Evolutionary conservation across 1,139 yeast species (phyloP), one percentile per base, ranked within the genome.

Genomic region (Debaryomyces singareniensis): DNA sequence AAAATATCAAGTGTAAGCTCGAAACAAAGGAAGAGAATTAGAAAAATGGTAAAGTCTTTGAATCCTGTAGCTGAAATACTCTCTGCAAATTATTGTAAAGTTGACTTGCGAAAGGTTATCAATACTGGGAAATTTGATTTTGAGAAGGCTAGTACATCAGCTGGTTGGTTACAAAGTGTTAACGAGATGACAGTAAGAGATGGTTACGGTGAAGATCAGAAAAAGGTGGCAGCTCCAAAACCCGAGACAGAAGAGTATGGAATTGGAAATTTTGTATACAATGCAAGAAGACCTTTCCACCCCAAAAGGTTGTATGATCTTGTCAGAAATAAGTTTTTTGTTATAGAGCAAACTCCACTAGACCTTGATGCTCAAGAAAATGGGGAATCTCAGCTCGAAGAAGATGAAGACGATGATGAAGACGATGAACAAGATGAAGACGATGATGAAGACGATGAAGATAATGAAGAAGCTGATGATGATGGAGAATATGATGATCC

Each of bases 161-260:
- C 71, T 5, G 71, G 71, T 3, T 65, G 71, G 71, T 45, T 65
- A 28, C 63, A 58, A 34, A 60, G 68, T 37, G 47, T 65, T 15
- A 53, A 62, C 31, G 69, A 63, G 36, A 59, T 63, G 61, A 54
- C 45, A 0, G 20, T 49, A 4, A 48, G 65, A 35, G 58, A 60
- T 16, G 66, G 64, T 3, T 55, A 43, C 38, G 65, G 64, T 3
- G 43, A 40, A 13, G 44, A 48, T 26, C 36, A 38, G 2, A 37
- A 40, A 13, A 29, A 42, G 16, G 30, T 41, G 5, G 34, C 51
- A 33, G 36, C 55, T 12, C 49, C 59, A 24, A 42, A 51, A 31
- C 55, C 55, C 3, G 55, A 53, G 38, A 49, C 55, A 13, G 51
- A 62, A 35, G 71, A 65, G 35, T 66, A 64, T 39, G 69, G 69